A percentile compares a stretch with the other conserved stretches of the same genome.
Conservation (phyloP, 139 green algal species). For the Chlorella sp. region DNA sequence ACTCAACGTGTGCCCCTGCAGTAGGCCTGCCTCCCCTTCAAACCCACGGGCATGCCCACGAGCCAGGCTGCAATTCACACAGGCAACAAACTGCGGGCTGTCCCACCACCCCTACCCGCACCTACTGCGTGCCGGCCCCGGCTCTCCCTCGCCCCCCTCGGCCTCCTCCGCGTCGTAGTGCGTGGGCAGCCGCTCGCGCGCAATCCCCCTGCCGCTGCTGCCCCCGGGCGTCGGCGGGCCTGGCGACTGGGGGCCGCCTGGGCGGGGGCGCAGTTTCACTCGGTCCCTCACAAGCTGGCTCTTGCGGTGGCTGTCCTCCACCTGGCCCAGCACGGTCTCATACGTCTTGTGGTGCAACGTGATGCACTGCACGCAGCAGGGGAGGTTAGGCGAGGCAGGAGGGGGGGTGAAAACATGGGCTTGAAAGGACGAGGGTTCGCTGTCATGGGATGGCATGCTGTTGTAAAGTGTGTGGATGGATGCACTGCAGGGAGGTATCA, state of each 20-base stretch:
- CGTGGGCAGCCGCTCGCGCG: slow-evolving; percentile 43
- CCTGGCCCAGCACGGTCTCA: slow-evolving; percentile 43
- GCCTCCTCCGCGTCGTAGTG: slow-evolving; percentile 25
- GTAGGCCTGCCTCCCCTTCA: too few species aligned
- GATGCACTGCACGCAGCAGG: slow-evolving; percentile 40
- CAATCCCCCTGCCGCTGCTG: not conserved
- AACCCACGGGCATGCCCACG: too few species aligned
- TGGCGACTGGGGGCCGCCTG: not conserved
- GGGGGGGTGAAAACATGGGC: not conserved
- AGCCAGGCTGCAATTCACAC: not conserved
- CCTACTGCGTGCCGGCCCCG: not conserved
- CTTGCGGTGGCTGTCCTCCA: slow-evolving; percentile 53
- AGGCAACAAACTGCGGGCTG: not conserved
- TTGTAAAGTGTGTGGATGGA: not conserved
- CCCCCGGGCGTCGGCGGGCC: not conserved
- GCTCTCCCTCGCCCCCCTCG: not conserved
- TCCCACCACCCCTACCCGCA: not conserved
- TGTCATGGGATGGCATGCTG: not conserved
- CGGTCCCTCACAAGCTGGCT: slow-evolving; percentile 38
- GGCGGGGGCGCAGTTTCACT: slow-evolving; percentile 36
- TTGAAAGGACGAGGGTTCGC: not conserved
- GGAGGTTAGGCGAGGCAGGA: not conserved
- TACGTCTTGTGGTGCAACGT: slow-evolving; percentile 58
- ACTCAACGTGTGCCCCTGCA: too few species aligned
- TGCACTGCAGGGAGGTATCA: not conserved